These are phyloP conservation scores for Rhododendron molle DNA, from an alignment of 148 eudicot genomes.

Conservation along the genomic window DNA sequence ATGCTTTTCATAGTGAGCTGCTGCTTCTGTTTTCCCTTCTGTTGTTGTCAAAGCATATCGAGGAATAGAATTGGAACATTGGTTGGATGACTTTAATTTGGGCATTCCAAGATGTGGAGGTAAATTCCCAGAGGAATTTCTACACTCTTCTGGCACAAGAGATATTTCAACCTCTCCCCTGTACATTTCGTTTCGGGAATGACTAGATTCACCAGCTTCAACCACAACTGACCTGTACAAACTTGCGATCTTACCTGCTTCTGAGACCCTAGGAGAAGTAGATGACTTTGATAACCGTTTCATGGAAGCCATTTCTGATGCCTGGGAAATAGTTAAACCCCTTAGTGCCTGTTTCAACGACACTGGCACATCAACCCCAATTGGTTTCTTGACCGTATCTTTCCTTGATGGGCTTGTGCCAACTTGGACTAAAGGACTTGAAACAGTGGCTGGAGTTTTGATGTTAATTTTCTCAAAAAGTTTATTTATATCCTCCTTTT, in stretches of 20 bases:
- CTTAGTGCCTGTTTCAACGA: constrained; percentile 87
- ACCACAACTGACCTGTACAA: constrained; percentile 59
- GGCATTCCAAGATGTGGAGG: constrained; percentile 20
- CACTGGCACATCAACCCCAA: constrained; percentile 41
- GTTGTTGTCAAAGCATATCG: constrained; percentile 2
- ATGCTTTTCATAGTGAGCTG: constrained; percentile 1
- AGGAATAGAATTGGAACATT: constrained; percentile 35
- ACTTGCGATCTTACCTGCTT: constrained; percentile 53
- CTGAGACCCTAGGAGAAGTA: constrained; percentile 52
- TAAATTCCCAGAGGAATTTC: constrained; percentile 26
- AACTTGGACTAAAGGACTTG: constrained; percentile 28
- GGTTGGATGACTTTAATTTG: constrained; percentile 11
- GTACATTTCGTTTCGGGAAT: constrained; percentile 24
- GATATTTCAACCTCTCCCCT: constrained; percentile 33
- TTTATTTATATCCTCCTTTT: constrained; percentile 85
- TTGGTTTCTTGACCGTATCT: constrained; percentile 58
- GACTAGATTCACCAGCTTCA: constrained; percentile 43
- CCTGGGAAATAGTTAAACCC: constrained; percentile 89
- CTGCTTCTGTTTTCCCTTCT: constrained; percentile 17
- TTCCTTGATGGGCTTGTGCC: constrained; percentile 29
- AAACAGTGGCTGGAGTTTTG: constrained; percentile 46
- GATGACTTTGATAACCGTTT: constrained; percentile 54
- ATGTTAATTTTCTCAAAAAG: constrained; percentile 72
- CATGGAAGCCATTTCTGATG: constrained; percentile 85
- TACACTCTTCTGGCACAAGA: constrained; percentile 31